These are phyloP conservation scores for Epichloe elymi DNA, from an alignment of 2,329 filamentous ascomycete species.

Conservation along the genomic window DNA sequence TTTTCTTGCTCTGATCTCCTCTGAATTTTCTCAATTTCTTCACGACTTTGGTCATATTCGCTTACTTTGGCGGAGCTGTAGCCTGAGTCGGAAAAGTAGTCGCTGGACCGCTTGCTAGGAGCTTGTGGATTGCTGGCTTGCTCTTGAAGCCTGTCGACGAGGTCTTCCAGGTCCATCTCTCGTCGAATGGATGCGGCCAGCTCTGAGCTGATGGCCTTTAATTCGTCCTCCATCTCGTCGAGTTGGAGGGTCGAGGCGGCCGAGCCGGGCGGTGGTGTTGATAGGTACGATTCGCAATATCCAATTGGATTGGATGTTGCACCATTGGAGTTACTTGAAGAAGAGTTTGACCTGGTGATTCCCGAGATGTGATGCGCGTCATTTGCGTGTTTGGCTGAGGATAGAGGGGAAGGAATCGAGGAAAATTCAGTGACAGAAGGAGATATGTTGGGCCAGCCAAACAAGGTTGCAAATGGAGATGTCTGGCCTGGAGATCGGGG, in stretches of 20 bases:
- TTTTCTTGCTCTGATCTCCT: slow-evolving; percentile 82
- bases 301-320: slow-evolving; percentile 29
- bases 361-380: slow-evolving; percentile 14
- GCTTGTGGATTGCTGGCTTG: slow-evolving; percentile 49
- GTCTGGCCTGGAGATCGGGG: slow-evolving; percentile 38
- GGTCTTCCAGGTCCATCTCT: slow-evolving; percentile 92
- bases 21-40: slow-evolving; percentile 72
- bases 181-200: slow-evolving; percentile 83
- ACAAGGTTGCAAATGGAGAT: slow-evolving; percentile 38
- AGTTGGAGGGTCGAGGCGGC: slow-evolving; percentile 40
- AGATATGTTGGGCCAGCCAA: slow-evolving; percentile 37
- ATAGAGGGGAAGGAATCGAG: slow-evolving; percentile 40
- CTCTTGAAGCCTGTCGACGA: slow-evolving; percentile 77
- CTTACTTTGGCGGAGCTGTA: slow-evolving; percentile 72
- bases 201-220: slow-evolving; percentile 86
- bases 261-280: slow-evolving; percentile 31
- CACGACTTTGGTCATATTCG: slow-evolving; percentile 47
- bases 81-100: slow-evolving; percentile 96
- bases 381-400: slow-evolving; percentile 26
- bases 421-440: slow-evolving; percentile 38
- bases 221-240: slow-evolving; percentile 84
- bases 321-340: slow-evolving; percentile 24
- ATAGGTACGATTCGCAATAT: slow-evolving; percentile 39
- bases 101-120: slow-evolving; percentile 67
- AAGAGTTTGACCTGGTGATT: slow-evolving; percentile 1